Percentiles rank a stretch among this genome's conserved stretches.
These are phyloP conservation scores for Sungouiella thailandica DNA, from an alignment of 805 yeast species.

Conservation along the genomic window DNA sequence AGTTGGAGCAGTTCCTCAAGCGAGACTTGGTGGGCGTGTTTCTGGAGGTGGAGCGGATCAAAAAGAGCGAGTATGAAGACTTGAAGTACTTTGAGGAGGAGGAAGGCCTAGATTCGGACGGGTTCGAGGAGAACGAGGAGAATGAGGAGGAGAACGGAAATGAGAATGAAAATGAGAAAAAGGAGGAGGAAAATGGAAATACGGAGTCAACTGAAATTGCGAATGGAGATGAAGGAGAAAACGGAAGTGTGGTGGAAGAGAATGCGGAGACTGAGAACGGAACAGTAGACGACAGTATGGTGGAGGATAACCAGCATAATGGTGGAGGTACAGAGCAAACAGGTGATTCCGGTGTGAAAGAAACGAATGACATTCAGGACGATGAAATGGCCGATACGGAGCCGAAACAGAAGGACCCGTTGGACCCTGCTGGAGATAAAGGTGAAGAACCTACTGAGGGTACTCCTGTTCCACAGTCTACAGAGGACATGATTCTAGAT, in stretches of 20 bases:
- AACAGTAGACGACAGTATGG: too few species aligned
- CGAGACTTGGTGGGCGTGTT: slow-evolving; percentile 22
- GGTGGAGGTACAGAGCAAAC: too few species aligned
- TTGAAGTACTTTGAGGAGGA: slow-evolving; percentile 19
- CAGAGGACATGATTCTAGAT: slow-evolving; percentile 1
- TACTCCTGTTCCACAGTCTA: not conserved
- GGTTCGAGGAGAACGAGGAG: slow-evolving; percentile 8
- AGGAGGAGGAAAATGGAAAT: slow-evolving; percentile 1
- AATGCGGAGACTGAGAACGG: too few species aligned
- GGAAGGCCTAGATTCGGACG: slow-evolving; percentile 16
- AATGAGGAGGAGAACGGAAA: slow-evolving; percentile 14
- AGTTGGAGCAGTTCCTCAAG: slow-evolving; percentile 26
- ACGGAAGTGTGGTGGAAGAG: not conserved
- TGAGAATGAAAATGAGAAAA: slow-evolving; percentile 8
- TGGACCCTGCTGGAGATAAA: not conserved
- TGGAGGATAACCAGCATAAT: too few species aligned
- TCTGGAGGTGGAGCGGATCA: slow-evolving; percentile 25
- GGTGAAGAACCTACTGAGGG: not conserved
- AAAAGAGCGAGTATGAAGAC: slow-evolving; percentile 25
- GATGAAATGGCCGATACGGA: too few species aligned
- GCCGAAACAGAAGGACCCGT: not conserved
- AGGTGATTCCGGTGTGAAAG: too few species aligned
- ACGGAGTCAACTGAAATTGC: not conserved
- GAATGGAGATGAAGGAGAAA: not conserved
- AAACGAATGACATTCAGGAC: too few species aligned